Base-by-base conservation (phyloP, 805 yeast species). In the Candida insectorum region DNA sequence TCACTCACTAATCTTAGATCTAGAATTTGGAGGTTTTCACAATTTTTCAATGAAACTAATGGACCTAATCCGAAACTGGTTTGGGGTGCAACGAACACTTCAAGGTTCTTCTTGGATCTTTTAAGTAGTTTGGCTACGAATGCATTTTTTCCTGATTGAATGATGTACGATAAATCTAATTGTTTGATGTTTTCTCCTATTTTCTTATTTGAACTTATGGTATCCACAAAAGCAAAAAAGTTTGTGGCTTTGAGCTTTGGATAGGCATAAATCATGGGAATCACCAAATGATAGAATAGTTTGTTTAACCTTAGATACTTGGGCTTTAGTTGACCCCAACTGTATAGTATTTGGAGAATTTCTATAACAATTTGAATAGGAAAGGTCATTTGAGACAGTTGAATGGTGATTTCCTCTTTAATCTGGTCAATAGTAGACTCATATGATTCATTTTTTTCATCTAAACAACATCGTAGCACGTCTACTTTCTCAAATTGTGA, bases 41-140 rank as follows among this genome's bases (percentile, higher is more conserved):
- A 93, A 26, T 79, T 66, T 37, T 85, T 73, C 28, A 93, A 65
- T 31, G 94, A 79, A n/a, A 86, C 73, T 44, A 91, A 61, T 1
- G 97, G 97, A 2, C 95, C 84, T 31, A 79, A 73, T 0, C 98
- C 98, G 64, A 93, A 91, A 61, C 94, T 83, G 20, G 97, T 81
- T 53, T 91, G 97, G 3, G 97, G 96, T 0, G 97, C 96, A 6
- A 84, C 73, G 48, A 93, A 88, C 8, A 69, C 63, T 42, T 78
- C 74, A 30, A 93, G 62, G 24, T 69, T 72, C 13, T 69, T 55
- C 6, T 88, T 74, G 34, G 96, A 85, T 25, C 96, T 69, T 48
- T 95, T 75, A 35, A 93, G 62, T 5, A 93, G 54, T 44, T 85
- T 81, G 0, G 97, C 86, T 9, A 91, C 87, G 55, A 71, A 83